phyloP scores from a whole-genome alignment of 1,284 basidiomycete species.

The Meira nashicola region DNA sequence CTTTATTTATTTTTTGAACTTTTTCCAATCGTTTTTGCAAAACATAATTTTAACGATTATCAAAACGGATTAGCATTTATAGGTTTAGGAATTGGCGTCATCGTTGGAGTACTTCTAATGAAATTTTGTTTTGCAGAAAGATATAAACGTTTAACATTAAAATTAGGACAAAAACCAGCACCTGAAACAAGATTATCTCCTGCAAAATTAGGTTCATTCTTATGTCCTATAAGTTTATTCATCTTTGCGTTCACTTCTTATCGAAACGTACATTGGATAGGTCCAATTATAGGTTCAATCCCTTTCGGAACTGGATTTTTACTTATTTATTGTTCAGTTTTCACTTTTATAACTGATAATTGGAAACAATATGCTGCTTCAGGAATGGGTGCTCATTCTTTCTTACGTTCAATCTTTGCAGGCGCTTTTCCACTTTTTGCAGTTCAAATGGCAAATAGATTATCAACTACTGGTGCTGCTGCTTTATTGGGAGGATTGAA shows the following conservation, averaged over 20 bases:
- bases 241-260: conserved; percentile 16
- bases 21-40: conserved; percentile 55
- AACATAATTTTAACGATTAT: conserved; percentile 55
- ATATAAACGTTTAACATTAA: not conserved
- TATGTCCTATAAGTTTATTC: conserved; percentile 13
- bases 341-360: not conserved
- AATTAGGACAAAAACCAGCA: conserved; percentile 3
- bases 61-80: conserved; percentile 66
- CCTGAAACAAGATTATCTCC: conserved; percentile 15
- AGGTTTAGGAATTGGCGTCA: conserved; percentile 68
- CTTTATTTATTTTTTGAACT: conserved; percentile 70
- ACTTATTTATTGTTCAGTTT: not conserved
- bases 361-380: conserved; percentile 23
- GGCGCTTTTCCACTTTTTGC: conserved; percentile 18
- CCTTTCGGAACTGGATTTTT: conserved; percentile 5
- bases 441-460: conserved; percentile 13
- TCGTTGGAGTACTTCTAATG: conserved; percentile 60
- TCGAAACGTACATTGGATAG: conserved; percentile 18
- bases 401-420: conserved; percentile 13
- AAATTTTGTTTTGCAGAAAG: conserved; percentile 61
- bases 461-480: conserved; percentile 16
- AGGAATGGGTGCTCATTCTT: conserved; percentile 14
- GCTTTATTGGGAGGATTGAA: conserved; percentile 17
- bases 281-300: conserved; percentile 16
- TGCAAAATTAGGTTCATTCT: conserved; percentile 13